phyloP scores from a whole-genome alignment of 108 stramenopile species.

The Parietichytrium sp. region DNA sequence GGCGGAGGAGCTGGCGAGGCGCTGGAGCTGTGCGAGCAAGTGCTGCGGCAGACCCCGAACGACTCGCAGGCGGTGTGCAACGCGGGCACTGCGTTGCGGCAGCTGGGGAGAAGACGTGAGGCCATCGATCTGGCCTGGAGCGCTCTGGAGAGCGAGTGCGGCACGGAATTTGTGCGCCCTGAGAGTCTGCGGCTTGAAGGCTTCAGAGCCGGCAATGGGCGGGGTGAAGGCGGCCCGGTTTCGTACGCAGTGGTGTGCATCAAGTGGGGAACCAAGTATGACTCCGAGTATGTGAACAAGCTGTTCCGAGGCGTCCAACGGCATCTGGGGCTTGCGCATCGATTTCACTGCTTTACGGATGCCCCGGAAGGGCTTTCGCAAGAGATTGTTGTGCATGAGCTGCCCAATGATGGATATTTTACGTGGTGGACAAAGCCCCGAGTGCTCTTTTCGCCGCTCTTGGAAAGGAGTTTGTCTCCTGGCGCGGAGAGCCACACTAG shows the following conservation, averaged over 20 bases:
- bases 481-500: conserved; percentile 41
- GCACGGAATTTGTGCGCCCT: neutral
- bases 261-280: conserved; percentile 43
- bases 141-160: neutral
- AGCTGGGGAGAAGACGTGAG: neutral
- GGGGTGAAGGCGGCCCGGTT: neutral
- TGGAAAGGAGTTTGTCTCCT: neutral
- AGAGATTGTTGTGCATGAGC: neutral
- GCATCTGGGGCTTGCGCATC: neutral
- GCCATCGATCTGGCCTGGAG: conserved; percentile 21
- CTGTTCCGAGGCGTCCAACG: neutral
- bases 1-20: neutral
- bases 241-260: conserved; percentile 26
- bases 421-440: conserved; percentile 56
- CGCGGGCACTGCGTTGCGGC: neutral
- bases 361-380: conserved; percentile 41
- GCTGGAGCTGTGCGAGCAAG: neutral
- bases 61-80: neutral
- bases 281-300: conserved; percentile 10
- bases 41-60: neutral
- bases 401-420: conserved; percentile 22
- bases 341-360: conserved; percentile 52
- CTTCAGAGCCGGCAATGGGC: too few species aligned
- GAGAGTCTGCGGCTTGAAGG: neutral
- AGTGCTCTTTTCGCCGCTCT: neutral